These are phyloP conservation scores for Prosopis cineraria DNA, from an alignment of 306 rosid genomes.

Conservation along the genomic window DNA sequence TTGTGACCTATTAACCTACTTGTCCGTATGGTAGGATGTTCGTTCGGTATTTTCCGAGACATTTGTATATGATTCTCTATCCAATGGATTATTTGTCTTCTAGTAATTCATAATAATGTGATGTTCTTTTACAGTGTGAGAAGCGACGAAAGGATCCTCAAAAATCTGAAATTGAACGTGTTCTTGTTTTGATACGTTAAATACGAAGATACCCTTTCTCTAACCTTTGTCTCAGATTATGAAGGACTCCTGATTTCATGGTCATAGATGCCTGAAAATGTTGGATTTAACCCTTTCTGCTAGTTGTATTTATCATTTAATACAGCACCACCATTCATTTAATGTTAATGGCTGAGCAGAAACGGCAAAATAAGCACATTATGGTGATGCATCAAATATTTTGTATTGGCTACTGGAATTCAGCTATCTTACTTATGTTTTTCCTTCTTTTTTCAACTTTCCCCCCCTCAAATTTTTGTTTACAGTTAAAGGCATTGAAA, in stretches of 20 bases:
- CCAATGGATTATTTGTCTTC: background rate
- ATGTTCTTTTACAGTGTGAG: background rate
- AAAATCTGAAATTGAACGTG: background rate
- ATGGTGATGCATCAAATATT: slow-evolving; percentile 18
- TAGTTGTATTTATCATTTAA: background rate
- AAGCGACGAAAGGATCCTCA: background rate
- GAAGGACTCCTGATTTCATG: slow-evolving; percentile 9
- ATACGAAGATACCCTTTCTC: background rate
- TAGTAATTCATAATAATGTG: background rate
- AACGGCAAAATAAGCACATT: background rate
- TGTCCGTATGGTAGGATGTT: background rate
- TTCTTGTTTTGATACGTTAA: background rate
- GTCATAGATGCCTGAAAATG: slow-evolving; percentile 6
- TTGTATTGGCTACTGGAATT: slow-evolving; percentile 12
- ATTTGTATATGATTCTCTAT: background rate
- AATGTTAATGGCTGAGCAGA: slow-evolving; percentile 9
- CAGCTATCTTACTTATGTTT: background rate
- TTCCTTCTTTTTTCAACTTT: background rate
- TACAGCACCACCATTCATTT: background rate
- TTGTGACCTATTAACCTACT: background rate
- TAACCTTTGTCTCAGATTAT: background rate
- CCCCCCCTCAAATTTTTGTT: background rate
- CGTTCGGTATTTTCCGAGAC: slow-evolving; percentile 23
- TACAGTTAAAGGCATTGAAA: slow-evolving; percentile 70
- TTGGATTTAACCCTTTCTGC: slow-evolving; percentile 8